Base-by-base conservation (phyloP, 1,284 basidiomycete species). In the Irpex sp. region DNA sequence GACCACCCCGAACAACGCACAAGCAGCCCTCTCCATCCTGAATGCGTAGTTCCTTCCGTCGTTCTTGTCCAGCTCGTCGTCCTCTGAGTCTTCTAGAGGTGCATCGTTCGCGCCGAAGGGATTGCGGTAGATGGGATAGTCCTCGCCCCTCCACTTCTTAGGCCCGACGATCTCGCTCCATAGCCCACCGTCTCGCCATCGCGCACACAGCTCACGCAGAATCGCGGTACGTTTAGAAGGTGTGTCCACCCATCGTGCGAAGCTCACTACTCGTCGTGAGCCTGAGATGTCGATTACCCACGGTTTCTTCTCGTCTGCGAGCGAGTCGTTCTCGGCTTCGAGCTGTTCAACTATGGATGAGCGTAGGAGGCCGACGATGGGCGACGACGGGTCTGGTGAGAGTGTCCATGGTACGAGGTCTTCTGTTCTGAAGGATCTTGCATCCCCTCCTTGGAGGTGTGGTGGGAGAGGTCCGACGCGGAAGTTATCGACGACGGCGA, bases 11-110 rank as follows among this genome's bases (percentile, higher is more conserved):
- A 98, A 98, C 46, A 98, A 76, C 0, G 92, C 85, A 69, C 92
- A 93, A 0, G 94, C 94, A 0, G 93, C 83, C 59, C 97, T 86
- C 75, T 99, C 97, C 80, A 98, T 84, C 70, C 88, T 85, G 73
- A 98, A 97, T 4, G 85, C 91, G 62, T 85, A 88, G 72, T 94
- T 94, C 31, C 64, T 59, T 26, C 31, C 54, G 37, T 73, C 70
- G 2, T 33, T 21, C 13, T 57, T 63, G 57, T 69, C 68, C 19
- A n/a, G 13, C 8, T 17, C 49, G 19, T 8, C 11, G 26, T 49
- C 66, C 1, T 66, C 65, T 49, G 26, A 26, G 26, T 65, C 69
- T 51, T 60, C 61, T 37, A 64, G 63, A 19, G 72, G 66, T 17
- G 69, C 73, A 59, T 78, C 76, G 43, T 70, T 69, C 36, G 71